Evolutionary conservation across 352 stramenopile genomes (phyloP).

Genomic region (Globisporangium carolinianum): DNA sequence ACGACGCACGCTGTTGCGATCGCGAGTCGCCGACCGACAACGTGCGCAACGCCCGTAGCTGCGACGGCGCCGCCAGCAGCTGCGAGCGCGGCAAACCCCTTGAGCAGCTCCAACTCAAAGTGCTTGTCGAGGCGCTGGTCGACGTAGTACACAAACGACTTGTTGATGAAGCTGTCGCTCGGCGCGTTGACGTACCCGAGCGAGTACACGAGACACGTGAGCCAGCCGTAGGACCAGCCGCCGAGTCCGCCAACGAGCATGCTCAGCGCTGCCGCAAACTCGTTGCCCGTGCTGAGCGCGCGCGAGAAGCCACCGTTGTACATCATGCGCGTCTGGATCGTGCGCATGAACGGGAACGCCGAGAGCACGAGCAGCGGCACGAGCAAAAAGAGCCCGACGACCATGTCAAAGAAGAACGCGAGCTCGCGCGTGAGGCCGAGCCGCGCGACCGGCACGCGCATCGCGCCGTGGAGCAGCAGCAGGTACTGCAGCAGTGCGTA

Average conservation of each 20-base stretch:
- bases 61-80: slow-evolving; percentile 44
- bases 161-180: slow-evolving; percentile 73
- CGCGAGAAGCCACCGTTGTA: slow-evolving; percentile 87
- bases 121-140: slow-evolving; percentile 33
- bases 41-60: slow-evolving; percentile 41
- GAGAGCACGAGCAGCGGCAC: slow-evolving; percentile 69
- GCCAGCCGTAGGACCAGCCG: slow-evolving; percentile 74
- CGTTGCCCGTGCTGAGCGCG: slow-evolving; percentile 72
- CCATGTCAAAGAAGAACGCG: slow-evolving; percentile 84
- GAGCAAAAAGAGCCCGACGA: slow-evolving; percentile 70
- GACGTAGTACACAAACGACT: slow-evolving; percentile 82
- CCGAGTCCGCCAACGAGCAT: slow-evolving; percentile 63
- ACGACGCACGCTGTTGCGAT: slow-evolving; percentile 54
- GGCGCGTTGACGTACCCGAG: slow-evolving; percentile 74
- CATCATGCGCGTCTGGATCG: slow-evolving; percentile 88
- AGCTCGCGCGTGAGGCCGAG: slow-evolving; percentile 70
- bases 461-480: slow-evolving; percentile 61
- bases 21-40: slow-evolving; percentile 56
- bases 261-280: slow-evolving; percentile 73
- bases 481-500: slow-evolving; percentile 74
- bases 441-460: slow-evolving; percentile 52
- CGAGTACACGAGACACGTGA: slow-evolving; percentile 76
- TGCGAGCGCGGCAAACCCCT: slow-evolving; percentile 57
- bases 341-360: slow-evolving; percentile 84
- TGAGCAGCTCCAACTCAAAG: slow-evolving; percentile 62